phyloP scores from a whole-genome alignment of 495 filamentous ascomycete species.

The Tuber calosporum region DNA sequence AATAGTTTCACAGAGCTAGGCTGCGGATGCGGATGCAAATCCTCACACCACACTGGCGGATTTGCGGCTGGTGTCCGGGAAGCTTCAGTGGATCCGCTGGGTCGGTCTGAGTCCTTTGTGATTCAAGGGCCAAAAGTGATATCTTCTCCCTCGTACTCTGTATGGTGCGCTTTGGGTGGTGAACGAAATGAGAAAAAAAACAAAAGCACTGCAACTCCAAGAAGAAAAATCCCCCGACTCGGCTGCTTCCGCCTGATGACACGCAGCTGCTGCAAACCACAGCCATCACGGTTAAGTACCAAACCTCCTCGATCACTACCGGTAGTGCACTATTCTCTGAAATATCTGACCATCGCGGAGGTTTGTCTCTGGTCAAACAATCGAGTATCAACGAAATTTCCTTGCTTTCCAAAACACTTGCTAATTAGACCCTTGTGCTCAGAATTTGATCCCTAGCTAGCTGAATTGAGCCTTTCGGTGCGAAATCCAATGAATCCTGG shows the following conservation, averaged over 20 bases:
- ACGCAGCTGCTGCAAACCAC: slow-evolving; percentile 34
- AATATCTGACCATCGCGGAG: slow-evolving; percentile 1
- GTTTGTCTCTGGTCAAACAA: slow-evolving; percentile 31
- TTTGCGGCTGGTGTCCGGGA: slow-evolving; percentile 32
- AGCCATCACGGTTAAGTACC: slow-evolving; percentile 6
- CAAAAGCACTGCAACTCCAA: slow-evolving; percentile 9
- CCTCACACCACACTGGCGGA: slow-evolving; percentile 31
- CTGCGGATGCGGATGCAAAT: slow-evolving; percentile 23
- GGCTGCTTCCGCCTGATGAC: slow-evolving; percentile 35
- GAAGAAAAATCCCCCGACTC: slow-evolving; percentile 33
- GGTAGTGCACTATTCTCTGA: not conserved
- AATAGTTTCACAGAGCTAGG: not conserved
- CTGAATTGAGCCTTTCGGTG: slow-evolving; percentile 17
- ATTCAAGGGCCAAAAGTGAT: slow-evolving; percentile 32
- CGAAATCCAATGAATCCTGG: slow-evolving; percentile 21
- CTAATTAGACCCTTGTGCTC: not conserved
- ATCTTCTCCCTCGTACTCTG: slow-evolving; percentile 15
- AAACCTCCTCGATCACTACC: not conserved
- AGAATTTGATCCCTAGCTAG: slow-evolving; percentile 13
- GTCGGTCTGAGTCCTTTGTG: slow-evolving; percentile 30
- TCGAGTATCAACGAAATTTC: slow-evolving; percentile 16
- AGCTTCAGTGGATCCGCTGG: slow-evolving; percentile 19
- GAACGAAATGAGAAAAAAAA: not conserved
- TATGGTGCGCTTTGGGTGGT: not conserved
- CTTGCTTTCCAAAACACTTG: not conserved